Conservation (phyloP, 352 stramenopile species). For the Phytophthora sansomeana region DNA sequence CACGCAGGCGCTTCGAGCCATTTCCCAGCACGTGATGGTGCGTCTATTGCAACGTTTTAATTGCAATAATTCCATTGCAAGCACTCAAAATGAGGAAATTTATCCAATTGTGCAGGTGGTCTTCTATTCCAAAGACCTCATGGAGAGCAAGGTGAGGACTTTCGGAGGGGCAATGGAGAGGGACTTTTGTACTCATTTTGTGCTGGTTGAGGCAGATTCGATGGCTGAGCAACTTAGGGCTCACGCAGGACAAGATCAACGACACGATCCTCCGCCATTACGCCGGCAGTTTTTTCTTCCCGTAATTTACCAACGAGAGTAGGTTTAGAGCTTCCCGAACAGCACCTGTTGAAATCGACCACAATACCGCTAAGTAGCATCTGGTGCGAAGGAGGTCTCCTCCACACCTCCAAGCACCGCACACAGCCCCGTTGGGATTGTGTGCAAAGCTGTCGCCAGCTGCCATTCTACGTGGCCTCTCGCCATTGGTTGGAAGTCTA, state of each 20-base stretch:
- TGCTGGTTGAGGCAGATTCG: conserved; percentile 25
- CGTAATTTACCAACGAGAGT: too few species aligned
- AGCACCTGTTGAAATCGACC: too few species aligned
- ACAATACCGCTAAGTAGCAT: too few species aligned
- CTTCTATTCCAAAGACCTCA: conserved; percentile 37
- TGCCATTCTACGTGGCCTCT: too few species aligned
- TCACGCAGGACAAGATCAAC: conserved; percentile 42
- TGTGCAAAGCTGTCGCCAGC: too few species aligned
- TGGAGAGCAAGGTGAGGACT: conserved; percentile 48
- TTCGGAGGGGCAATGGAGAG: neutral
- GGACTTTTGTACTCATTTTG: neutral
- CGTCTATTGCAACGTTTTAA: neutral
- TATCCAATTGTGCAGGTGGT: conserved; percentile 31
- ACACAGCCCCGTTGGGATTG: too few species aligned
- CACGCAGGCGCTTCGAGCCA: conserved; percentile 36
- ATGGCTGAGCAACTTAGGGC: conserved; percentile 41
- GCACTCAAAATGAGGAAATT: neutral
- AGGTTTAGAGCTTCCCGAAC: too few species aligned
- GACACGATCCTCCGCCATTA: conserved; percentile 40
- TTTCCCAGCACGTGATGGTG: conserved; percentile 50
- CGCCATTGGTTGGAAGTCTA: too few species aligned
- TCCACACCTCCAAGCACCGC: too few species aligned
- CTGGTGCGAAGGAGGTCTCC: too few species aligned
- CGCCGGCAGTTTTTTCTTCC: conserved; percentile 11
- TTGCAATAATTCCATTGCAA: neutral